Conservation (phyloP, 208 protist genomes). For the Crithidia fasciculata region DNA sequence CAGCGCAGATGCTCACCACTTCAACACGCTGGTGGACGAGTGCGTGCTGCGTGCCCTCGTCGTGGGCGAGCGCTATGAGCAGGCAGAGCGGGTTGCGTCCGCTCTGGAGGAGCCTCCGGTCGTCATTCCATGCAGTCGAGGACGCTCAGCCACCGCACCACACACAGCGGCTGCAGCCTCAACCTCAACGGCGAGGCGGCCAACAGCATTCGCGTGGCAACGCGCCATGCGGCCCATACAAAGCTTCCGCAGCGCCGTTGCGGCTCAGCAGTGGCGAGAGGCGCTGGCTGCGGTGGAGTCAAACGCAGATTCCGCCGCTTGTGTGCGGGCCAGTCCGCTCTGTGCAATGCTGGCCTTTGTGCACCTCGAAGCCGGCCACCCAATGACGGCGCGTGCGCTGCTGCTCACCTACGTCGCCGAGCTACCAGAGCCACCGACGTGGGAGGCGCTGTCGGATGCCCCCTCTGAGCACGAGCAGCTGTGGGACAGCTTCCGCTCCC, state of each 20-base stretch:
- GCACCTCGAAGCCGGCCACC: slow-evolving; percentile 53
- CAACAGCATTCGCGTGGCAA: slow-evolving; percentile 4
- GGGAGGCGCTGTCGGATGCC: not conserved
- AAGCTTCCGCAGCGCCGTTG: slow-evolving; percentile 46
- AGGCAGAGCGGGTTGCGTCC: slow-evolving; percentile 31
- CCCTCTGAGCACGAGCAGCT: slow-evolving; percentile 31
- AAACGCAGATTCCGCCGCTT: not conserved
- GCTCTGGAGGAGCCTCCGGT: not conserved
- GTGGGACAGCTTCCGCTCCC: slow-evolving; percentile 49
- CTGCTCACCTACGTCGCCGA: slow-evolving; percentile 76
- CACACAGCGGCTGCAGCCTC: not conserved
- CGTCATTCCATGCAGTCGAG: no score
- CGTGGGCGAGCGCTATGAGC: slow-evolving; percentile 61
- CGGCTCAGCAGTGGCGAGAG: slow-evolving; percentile 44
- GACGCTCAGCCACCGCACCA: not conserved
- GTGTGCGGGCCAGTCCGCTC: slow-evolving; percentile 53
- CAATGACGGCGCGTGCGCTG: slow-evolving; percentile 53
- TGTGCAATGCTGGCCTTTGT: slow-evolving; percentile 63
- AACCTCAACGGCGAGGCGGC: not conserved
- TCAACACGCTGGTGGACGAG: slow-evolving; percentile 3
- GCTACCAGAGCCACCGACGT: slow-evolving; percentile 44
- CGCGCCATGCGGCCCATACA: slow-evolving; percentile 19
- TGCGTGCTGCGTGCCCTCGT: slow-evolving; percentile 43
- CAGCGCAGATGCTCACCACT: not conserved
- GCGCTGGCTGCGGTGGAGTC: slow-evolving; percentile 21